Evolutionary conservation across 768 basidiomycete species (phyloP).

Genomic region (Phlebiopsis gigantea): DNA sequence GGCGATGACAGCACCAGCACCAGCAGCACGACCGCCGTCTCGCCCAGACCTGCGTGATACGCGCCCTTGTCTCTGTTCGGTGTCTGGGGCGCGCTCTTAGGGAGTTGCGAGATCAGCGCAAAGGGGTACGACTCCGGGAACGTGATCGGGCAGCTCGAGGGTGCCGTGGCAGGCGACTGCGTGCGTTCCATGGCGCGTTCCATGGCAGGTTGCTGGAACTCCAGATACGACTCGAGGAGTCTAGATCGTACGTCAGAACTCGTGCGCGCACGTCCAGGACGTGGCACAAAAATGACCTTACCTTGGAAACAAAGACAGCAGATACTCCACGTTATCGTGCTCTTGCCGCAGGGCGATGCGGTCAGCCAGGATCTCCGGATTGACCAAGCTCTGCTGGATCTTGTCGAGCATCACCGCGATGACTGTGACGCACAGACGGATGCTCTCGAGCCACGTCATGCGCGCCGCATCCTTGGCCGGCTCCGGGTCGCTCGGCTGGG

Average conservation of each 20-base stretch:
- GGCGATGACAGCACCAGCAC: constrained; percentile 79
- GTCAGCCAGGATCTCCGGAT: constrained; percentile 57
- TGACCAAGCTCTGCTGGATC: constrained; percentile 73
- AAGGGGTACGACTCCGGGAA: constrained; percentile 96
- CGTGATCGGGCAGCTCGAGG: constrained; percentile 62
- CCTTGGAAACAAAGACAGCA: constrained; percentile 82
- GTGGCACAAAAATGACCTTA: constrained; percentile 29
- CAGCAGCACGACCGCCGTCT: constrained; percentile 80
- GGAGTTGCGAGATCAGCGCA: constrained; percentile 65
- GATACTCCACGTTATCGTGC: constrained; percentile 86
- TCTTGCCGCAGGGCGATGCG: constrained; percentile 65
- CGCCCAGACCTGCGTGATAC: constrained; percentile 77
- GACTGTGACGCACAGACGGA: constrained; percentile 85
- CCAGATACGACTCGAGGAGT: constrained; percentile 82
- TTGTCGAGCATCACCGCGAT: constrained; percentile 88
- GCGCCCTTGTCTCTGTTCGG: constrained; percentile 14
- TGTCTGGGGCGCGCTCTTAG: constrained; percentile 42
- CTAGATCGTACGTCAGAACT: constrained; percentile 36
- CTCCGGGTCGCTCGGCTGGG: constrained; percentile 62
- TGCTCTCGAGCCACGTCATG: constrained; percentile 84
- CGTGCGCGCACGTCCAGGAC: too few species aligned
- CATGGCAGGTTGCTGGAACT: constrained; percentile 67
- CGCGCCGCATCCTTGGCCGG: constrained; percentile 64
- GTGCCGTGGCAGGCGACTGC: constrained; percentile 50
- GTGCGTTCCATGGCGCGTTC: constrained; percentile 65